A percentile compares a stretch with the other conserved stretches of the same genome.
Conservation (phyloP, 2,329 filamentous ascomycete species). For the Trichoderma atrobrunneum region DNA sequence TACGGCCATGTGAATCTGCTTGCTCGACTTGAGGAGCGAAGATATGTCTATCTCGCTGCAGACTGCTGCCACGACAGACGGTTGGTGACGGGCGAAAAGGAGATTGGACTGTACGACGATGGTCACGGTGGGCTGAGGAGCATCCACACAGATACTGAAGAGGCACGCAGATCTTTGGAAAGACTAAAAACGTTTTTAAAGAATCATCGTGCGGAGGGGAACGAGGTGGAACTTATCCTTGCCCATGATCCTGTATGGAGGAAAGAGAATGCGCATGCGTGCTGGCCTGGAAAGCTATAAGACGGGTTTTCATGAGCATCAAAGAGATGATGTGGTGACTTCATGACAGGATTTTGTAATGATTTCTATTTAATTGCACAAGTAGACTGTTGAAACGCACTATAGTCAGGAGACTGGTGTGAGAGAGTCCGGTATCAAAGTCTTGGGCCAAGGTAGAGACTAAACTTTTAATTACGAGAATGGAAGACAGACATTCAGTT, state of each 20-base stretch:
- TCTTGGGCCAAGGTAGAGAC: neutral
- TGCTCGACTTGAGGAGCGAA: neutral
- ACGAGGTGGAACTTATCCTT: neutral
- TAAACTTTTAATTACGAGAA: neutral
- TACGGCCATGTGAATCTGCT: conserved; percentile 14
- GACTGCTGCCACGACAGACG: conserved; percentile 9
- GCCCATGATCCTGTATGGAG: conserved; percentile 3
- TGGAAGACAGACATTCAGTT: neutral
- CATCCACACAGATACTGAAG: neutral
- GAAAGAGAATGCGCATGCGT: neutral
- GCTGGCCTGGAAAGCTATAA: conserved; percentile 5
- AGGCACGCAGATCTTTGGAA: neutral
- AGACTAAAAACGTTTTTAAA: neutral
- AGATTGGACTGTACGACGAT: neutral
- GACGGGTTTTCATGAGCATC: too few species aligned
- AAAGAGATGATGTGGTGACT: neutral
- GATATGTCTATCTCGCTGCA: neutral
- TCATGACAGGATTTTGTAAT: neutral
- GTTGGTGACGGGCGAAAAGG: neutral
- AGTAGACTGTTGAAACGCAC: neutral
- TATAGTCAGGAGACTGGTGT: neutral
- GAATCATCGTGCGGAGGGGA: neutral
- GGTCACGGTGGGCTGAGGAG: neutral
- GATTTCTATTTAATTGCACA: neutral
- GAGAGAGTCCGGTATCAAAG: neutral